Evolutionary conservation across 257 asterid genomes (phyloP), one percentile per base, ranked within the genome.

Genomic region (Solanum dulcamara): DNA sequence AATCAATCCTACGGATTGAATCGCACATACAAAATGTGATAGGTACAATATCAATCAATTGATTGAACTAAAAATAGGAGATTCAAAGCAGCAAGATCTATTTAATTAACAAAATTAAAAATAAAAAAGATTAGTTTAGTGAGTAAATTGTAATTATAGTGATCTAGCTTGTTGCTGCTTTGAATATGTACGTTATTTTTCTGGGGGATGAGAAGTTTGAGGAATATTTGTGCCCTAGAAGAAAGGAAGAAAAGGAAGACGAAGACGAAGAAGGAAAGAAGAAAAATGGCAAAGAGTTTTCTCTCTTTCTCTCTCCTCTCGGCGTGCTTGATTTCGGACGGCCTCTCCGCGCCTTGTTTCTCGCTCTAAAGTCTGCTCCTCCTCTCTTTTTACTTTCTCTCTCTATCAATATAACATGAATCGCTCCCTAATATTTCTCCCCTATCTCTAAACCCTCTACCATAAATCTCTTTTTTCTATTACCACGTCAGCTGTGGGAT

Each of bases 341-440:
- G 91, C 92, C 92, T 83, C 97, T 89, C 95, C 98, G 97, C 98
- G 98, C 99, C 97, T 96, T 93, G 95, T 93, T 94, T 93, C 95
- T 94, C 96, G 94, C 92, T 93, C 93, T 93, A 88, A 28, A 26
- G 14, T 79, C 83, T 79, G 83, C 83, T 79, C 83, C 83, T 46
- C 83, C 15, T 79, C 37, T 85, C 18, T 42, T 14, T 6, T 46
- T 40, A 66, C 44, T 67, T 42, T 85, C 64, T 88, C 85, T 87
- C 48, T 67, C 79, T 83, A 70, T 67, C 17, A 26, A 28, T n/a
- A 14, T 53, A 11, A 11, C 38, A 51, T 24, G 12, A 8, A 14
- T 81, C 26, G 84, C 26, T 18, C 20, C 79, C 7, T 24, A 9
- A 33, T 44, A 33, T 53, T 55, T 68, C 79, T 67, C 20, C 48